Evolutionary conservation across 495 filamentous ascomycete genomes (phyloP), one percentile per base, ranked within the genome.

Genomic region (Talaromyces trachyspermus): DNA sequence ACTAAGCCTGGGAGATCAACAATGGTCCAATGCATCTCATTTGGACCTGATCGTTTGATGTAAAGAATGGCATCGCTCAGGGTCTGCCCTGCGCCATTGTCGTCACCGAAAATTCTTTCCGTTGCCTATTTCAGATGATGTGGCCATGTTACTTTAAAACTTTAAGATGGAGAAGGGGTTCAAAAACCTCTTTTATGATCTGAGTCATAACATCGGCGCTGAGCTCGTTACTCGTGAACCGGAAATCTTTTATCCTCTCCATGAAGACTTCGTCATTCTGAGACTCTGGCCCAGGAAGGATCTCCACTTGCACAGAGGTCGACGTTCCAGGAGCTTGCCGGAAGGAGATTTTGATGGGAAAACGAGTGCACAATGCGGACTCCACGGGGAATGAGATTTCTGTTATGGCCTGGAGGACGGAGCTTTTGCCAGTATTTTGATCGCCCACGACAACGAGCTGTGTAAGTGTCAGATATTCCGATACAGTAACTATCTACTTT

Each of bases 341-440:
- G 17, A 42, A 42, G 23, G 39, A 42, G 23, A 42, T 42, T 54
- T 84, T 78, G 4, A 77, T 83, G 4, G 81, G 76, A 51, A 82
- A 84, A 1, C 77, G 70, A 0, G 81, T 85, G 55, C 79, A 83
- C 0, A 80, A 56, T 26, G 72, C 74, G 46, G 79, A 75, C 32
- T 79, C 72, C 18, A 74, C 59, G 0, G 81, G 79, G 47, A 85
- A 85, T 0, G 78, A 75, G 20, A 83, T 77, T 41, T 77, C 77
- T 2, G 79, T 80, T 46, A 86, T 70, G 2, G 79, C 81, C 56
- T 84, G 79, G 1, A 85, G 71, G 0, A 85, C 78, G 0, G 80
- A 85, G 52, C 76, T 81, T 54, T 84, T 85, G n/a, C 83, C 81
- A 6, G 75, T 70, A 0, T 78, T 81, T 51, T 84, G 79, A 58